A percentile compares a stretch with the other conserved stretches of the same genome.
These are phyloP conservation scores for Steccherinum ochraceum DNA, from an alignment of 768 basidiomycete species.

Conservation along the genomic window DNA sequence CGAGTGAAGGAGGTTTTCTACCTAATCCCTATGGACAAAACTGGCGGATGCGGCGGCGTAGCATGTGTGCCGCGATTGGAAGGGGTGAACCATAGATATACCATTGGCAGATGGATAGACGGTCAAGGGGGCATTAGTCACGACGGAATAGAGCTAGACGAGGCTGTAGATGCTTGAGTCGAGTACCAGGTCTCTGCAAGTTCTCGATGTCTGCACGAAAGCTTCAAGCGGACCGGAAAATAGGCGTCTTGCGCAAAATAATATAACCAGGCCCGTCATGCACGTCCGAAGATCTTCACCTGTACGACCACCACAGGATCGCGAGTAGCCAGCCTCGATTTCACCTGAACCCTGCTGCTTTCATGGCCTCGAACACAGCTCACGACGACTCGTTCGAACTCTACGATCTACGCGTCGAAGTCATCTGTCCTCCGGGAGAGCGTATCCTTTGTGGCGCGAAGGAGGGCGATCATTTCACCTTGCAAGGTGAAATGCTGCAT, in stretches of 20 bases:
- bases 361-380: not conserved
- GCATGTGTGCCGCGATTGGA: conserved; percentile 74
- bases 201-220: not conserved
- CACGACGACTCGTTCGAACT: conserved; percentile 44
- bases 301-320: too few species aligned
- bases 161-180: conserved; percentile 24
- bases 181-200: too few species aligned
- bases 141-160: conserved; percentile 6
- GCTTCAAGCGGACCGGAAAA: too few species aligned
- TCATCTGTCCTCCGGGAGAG: conserved; percentile 49
- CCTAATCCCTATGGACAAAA: conserved; percentile 62
- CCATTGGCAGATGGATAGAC: conserved; percentile 60
- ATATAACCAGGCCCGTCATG: too few species aligned
- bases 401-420: conserved; percentile 60
- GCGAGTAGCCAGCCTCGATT: too few species aligned
- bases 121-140: conserved; percentile 11
- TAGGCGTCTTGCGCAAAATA: too few species aligned
- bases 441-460: conserved; percentile 62
- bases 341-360: too few species aligned
- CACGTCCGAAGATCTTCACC: too few species aligned
- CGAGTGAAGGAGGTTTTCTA: conserved; percentile 86
- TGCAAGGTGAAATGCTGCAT: conserved; percentile 58
- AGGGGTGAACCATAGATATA: conserved; percentile 87
- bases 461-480: conserved; percentile 52
- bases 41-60: conserved; percentile 82